Percentiles rank a stretch among this genome's conserved stretches.
Conservation (phyloP, 768 basidiomycete genomes). For the Lanmaoa rubissima region DNA sequence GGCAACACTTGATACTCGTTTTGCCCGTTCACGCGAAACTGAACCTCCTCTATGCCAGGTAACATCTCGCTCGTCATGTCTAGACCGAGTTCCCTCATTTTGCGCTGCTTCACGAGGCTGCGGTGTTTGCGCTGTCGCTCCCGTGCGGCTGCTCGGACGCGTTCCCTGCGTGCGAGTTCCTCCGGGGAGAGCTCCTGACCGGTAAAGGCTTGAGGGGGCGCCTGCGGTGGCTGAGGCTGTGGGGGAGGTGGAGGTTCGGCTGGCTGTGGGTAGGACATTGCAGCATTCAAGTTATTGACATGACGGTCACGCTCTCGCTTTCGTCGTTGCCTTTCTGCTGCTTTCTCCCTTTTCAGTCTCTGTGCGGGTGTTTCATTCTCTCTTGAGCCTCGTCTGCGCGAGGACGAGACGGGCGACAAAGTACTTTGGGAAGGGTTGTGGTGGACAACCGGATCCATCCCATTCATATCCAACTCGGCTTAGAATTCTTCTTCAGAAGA, state of each 20-base stretch:
- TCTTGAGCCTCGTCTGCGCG: constrained; percentile 54
- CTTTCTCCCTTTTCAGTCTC: constrained; percentile 79
- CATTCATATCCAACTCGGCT: constrained; percentile 27
- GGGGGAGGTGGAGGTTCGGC: constrained; percentile 32
- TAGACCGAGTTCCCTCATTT: constrained; percentile 78
- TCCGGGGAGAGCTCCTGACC: constrained; percentile 52
- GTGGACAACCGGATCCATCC: constrained; percentile 35
- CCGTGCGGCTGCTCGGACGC: constrained; percentile 71
- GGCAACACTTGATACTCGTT: constrained; percentile 38
- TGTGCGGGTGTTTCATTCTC: constrained; percentile 75
- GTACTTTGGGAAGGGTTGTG: constrained; percentile 34
- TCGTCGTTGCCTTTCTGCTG: constrained; percentile 79
- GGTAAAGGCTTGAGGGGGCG: constrained; percentile 23
- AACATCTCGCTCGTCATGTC: constrained; percentile 78
- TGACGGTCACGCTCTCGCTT: constrained; percentile 73
- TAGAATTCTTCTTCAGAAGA: constrained; percentile 15
- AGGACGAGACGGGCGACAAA: constrained; percentile 30
- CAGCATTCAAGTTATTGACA: constrained; percentile 39
- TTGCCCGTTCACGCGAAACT: constrained; percentile 55
- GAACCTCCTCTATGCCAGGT: constrained; percentile 62
- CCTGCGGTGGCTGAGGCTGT: constrained; percentile 35
- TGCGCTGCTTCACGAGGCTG: constrained; percentile 70
- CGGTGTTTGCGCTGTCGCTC: constrained; percentile 85
- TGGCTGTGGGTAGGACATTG: constrained; percentile 40
- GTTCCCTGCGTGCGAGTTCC: constrained; percentile 64